Percentiles rank a stretch among this genome's conserved stretches.
phyloP scores from a whole-genome alignment of 176 grass and related monocot species.

The Sorghum bicolor region DNA sequence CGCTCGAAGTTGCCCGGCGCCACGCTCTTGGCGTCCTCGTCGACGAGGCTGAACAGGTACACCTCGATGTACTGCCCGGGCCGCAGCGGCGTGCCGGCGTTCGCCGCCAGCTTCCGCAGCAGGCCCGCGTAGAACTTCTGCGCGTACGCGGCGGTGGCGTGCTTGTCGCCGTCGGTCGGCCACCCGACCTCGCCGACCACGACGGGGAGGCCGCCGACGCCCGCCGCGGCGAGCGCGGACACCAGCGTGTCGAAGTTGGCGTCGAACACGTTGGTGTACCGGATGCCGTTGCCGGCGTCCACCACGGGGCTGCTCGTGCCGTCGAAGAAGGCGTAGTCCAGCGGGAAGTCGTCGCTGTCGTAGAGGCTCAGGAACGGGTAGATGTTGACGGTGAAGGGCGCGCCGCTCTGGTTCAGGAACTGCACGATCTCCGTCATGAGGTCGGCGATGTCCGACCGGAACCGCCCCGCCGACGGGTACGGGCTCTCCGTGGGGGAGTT shows the following conservation, averaged over 20 bases:
- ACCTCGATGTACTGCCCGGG: conserved; percentile 57
- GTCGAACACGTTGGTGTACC: conserved; percentile 83
- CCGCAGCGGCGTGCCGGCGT: conserved; percentile 58
- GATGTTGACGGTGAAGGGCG: conserved; percentile 82
- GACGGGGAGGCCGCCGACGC: conserved; percentile 43
- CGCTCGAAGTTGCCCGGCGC: conserved; percentile 75
- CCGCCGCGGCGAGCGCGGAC: conserved; percentile 37
- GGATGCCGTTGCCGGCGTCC: conserved; percentile 22
- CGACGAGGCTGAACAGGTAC: conserved; percentile 78
- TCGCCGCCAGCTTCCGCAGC: conserved; percentile 43
- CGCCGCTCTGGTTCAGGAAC: conserved; percentile 67
- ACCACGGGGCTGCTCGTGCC: conserved; percentile 43
- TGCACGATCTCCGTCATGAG: conserved; percentile 74
- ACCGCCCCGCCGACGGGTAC: conserved; percentile 59
- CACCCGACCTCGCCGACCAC: conserved; percentile 78
- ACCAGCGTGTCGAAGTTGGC: conserved; percentile 77
- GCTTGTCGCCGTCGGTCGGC: conserved; percentile 63
- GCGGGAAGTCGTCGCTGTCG: conserved; percentile 46
- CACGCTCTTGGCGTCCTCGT: conserved; percentile 74
- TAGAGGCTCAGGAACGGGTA: conserved; percentile 89
- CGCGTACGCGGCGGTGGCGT: conserved; percentile 43
- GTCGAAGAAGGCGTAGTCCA: conserved; percentile 88
- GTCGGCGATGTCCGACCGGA: conserved; percentile 43
- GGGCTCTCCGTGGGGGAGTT: background rate
- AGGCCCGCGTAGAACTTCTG: conserved; percentile 63